Conservation (phyloP, 2,329 filamentous ascomycete species). For the Calonectria naviculata region DNA sequence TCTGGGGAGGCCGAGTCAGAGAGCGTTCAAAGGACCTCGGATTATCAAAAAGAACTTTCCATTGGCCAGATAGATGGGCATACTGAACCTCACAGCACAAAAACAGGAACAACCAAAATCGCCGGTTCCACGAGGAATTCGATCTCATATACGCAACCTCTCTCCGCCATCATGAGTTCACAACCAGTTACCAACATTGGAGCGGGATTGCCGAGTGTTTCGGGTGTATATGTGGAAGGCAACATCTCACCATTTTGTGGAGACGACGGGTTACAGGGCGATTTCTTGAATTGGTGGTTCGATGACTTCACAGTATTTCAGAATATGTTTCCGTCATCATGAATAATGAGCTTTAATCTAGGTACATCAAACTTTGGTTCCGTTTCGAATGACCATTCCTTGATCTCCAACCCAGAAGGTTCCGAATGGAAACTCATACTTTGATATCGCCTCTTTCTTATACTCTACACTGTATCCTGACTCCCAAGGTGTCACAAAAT, state of each 20-base stretch:
- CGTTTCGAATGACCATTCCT: not conserved
- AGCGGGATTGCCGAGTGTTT: not conserved
- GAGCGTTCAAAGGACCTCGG: not conserved
- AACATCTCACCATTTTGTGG: not conserved
- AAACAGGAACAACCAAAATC: too few species aligned
- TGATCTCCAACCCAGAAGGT: conserved; percentile 43
- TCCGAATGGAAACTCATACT: conserved; percentile 74
- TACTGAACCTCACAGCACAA: too few species aligned
- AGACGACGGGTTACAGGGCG: not conserved
- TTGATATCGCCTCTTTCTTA: conserved; percentile 94
- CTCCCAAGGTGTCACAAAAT: conserved; percentile 85
- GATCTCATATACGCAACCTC: not conserved
- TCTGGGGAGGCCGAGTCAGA: not conserved
- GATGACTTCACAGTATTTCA: not conserved
- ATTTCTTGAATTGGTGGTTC: not conserved
- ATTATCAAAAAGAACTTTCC: not conserved
- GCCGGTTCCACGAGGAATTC: too few species aligned
- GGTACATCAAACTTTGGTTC: not conserved
- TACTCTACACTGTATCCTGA: conserved; percentile 72
- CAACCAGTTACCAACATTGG: not conserved
- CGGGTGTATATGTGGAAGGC: not conserved
- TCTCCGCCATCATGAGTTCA: not conserved
- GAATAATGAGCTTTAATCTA: not conserved
- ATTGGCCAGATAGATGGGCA: too few species aligned
- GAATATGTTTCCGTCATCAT: not conserved